Evolutionary conservation across 2,329 filamentous ascomycete genomes (phyloP), one percentile per base, ranked within the genome.

Genomic region (Alternaria sp.): DNA sequence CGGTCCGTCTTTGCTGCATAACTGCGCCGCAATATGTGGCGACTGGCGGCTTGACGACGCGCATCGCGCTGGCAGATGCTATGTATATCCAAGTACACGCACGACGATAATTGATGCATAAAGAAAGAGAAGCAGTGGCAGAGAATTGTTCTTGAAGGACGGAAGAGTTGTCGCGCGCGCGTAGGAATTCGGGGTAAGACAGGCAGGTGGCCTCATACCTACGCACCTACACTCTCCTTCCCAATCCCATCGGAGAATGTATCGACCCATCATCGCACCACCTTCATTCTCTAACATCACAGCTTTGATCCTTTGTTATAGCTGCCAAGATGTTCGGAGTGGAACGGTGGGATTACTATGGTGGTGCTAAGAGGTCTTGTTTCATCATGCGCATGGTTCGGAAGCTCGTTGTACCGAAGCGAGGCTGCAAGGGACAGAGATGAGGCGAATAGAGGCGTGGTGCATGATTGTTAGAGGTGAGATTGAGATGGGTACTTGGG

Each of bases 1-100:
- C 36, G 36, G 36, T 40, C 36, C 36, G 36, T 40, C n/a, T 17
- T 40, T 40, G 44, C 58, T 32, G 32, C 45, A 30, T 49, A 25
- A 30, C 61, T 56, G 58, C 52, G 51, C 61, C 61, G 36, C 51
- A 51, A 59, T 46, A 28, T 51, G 47, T 51, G 32, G 32, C 51
- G 26, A 19, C 51, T n/a, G 32, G 32, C 51, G 26, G 21, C 51
- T n/a, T 36, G n/a, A 43, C 25, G 28, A 51, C 26, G 17, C 26
- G 17, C 17, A 51, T 51, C 47, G 47, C 47, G 13, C 25, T 23
- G 21, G 49, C 47, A 19, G 26, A 1, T 28, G 26, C 26, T 32
- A 32, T 51, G 32, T 32, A 51, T 51, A 51, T 32, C 17, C 17
- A 51, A 12, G 8, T 17, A 40, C 15, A 40, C 36, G 36, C 36